These are phyloP conservation scores for Sugiyamaella qingdaonensis DNA, from an alignment of 805 yeast genomes.

Conservation along the genomic window DNA sequence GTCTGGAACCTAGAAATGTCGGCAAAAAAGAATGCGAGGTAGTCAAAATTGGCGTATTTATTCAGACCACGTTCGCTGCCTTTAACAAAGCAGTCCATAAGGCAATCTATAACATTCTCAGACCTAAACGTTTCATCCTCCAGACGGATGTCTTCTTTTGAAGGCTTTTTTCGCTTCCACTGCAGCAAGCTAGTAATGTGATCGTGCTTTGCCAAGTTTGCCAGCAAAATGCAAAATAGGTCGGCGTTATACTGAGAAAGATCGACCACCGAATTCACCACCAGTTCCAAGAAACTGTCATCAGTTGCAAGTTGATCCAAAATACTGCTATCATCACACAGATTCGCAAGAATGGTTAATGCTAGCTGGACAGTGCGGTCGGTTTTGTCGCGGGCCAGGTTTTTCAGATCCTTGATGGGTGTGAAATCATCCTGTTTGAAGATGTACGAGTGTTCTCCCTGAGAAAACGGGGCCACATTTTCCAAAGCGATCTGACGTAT, in stretches of 20 bases:
- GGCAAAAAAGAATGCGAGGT: constrained; percentile 81
- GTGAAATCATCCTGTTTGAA: constrained; percentile 67
- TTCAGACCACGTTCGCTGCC: constrained; percentile 72
- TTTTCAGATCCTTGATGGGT: constrained; percentile 69
- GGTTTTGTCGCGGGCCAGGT: constrained; percentile 45
- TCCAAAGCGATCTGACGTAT: constrained; percentile 82
- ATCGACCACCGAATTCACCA: constrained; percentile 25
- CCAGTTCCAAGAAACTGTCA: constrained; percentile 40
- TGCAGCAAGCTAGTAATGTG: constrained; percentile 51
- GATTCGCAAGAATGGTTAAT: constrained; percentile 73
- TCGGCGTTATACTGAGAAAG: constrained; percentile 67
- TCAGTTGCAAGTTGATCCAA: constrained; percentile 67
- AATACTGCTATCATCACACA: constrained; percentile 66
- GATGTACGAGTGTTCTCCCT: constrained; percentile 59
- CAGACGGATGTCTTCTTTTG: constrained; percentile 42
- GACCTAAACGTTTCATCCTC: constrained; percentile 45
- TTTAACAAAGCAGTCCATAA: constrained; percentile 85
- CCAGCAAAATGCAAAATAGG: constrained; percentile 73
- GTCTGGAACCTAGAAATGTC: constrained; percentile 69
- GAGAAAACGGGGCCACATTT: constrained; percentile 74
- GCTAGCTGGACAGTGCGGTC: constrained; percentile 37
- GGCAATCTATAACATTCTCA: constrained; percentile 58
- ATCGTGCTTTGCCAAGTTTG: constrained; percentile 81
- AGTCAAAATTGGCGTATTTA: constrained; percentile 71
- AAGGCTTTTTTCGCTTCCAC: constrained; percentile 53